phyloP scores from a whole-genome alignment of 2,329 filamentous ascomycete species.

The Ophiostoma ulmi region DNA sequence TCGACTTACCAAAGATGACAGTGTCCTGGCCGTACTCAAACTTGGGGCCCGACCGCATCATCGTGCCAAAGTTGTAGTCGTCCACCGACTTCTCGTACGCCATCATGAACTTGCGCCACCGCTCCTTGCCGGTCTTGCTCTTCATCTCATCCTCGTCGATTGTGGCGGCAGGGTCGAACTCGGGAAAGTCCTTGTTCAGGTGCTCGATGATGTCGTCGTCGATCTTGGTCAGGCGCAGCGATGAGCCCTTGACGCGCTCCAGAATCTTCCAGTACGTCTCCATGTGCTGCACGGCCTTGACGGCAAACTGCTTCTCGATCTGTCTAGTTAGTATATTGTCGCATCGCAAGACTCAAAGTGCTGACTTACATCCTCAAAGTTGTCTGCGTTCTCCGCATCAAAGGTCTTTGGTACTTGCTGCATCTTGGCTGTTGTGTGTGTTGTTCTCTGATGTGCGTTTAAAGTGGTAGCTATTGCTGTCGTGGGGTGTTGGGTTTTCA shows the following conservation, averaged over 20 bases:
- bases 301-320: conserved; percentile 99
- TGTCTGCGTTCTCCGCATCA: conserved; percentile 52
- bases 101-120: conserved; percentile 92
- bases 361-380: conserved; percentile 52
- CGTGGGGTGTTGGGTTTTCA: not conserved
- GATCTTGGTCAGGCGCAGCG: conserved; percentile 82
- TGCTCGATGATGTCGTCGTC: conserved; percentile 94
- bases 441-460: not conserved
- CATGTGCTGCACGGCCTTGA: conserved; percentile 96
- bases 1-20: conserved; percentile 75
- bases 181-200: conserved; percentile 81
- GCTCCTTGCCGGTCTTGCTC: conserved; percentile 90
- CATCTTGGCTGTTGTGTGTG: conserved; percentile 28
- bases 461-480: not conserved
- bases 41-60: conserved; percentile 73
- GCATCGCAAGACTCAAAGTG: not conserved
- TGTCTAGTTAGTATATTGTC: conserved; percentile 36
- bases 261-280: conserved; percentile 96
- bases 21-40: conserved; percentile 81
- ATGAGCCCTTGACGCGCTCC: conserved; percentile 82
- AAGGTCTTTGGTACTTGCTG: conserved; percentile 50
- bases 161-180: conserved; percentile 75
- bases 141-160: conserved; percentile 96
- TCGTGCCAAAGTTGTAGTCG: conserved; percentile 97
- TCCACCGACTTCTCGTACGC: conserved; percentile 90